phyloP scores from a whole-genome alignment of 1,284 basidiomycete genomes.

The Apiotrichum brassicae region DNA sequence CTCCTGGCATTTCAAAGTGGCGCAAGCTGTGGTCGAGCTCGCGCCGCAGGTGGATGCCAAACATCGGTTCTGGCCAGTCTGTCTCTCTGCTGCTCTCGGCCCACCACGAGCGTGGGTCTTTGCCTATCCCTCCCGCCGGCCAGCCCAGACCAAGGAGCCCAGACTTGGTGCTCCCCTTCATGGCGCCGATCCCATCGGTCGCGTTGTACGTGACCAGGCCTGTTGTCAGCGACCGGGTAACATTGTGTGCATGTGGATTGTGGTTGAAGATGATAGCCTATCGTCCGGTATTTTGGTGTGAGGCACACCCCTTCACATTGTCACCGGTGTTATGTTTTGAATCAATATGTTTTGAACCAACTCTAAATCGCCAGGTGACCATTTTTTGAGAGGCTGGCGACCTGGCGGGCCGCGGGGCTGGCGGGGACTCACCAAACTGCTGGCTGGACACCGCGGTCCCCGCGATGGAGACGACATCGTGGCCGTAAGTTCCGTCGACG shows the following conservation, averaged over 20 bases:
- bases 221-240: neutral
- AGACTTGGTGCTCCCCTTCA: slow-evolving; percentile 25
- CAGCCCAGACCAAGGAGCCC: slow-evolving; percentile 47
- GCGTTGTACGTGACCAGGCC: slow-evolving; percentile 30
- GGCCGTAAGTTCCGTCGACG: neutral
- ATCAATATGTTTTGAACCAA: no score
- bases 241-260: no score
- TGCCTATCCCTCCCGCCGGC: slow-evolving; percentile 27
- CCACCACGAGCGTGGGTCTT: slow-evolving; percentile 42
- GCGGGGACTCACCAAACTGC: slow-evolving; percentile 13
- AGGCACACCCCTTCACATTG: no score
- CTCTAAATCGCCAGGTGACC: no score
- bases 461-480: neutral
- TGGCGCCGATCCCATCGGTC: slow-evolving; percentile 24
- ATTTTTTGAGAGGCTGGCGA: no score
- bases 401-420: no score
- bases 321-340: no score
- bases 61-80: slow-evolving; percentile 57
- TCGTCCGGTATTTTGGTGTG: no score
- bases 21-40: slow-evolving; percentile 47
- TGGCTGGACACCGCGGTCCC: neutral
- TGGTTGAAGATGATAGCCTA: no score
- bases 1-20: slow-evolving; percentile 49
- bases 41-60: slow-evolving; percentile 70
- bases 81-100: neutral